Evolutionary conservation across 495 filamentous ascomycete genomes (phyloP).

Genomic region (Tuber indicum): DNA sequence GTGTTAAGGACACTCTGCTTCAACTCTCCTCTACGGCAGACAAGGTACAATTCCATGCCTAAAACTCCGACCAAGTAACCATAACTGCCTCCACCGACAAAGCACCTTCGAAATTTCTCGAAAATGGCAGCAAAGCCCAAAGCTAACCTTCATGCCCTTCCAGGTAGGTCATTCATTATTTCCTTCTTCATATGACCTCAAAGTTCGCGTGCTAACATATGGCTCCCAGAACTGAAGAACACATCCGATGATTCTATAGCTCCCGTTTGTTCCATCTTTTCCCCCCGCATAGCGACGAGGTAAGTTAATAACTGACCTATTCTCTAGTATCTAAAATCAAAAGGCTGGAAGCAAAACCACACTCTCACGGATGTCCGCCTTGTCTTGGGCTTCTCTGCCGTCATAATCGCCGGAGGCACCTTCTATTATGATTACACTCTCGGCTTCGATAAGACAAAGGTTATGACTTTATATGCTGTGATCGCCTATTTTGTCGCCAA

Average conservation of each 20-base stretch:
- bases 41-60: neutral
- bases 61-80: neutral
- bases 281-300: neutral
- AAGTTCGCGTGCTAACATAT: slow-evolving; percentile 27
- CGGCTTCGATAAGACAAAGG: slow-evolving; percentile 77
- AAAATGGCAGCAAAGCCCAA: slow-evolving; percentile 26
- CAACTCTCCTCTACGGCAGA: neutral
- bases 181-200: neutral
- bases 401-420: slow-evolving; percentile 67
- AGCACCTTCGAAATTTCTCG: neutral
- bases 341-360: slow-evolving; percentile 76
- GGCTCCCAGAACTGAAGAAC: slow-evolving; percentile 76
- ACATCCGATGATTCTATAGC: slow-evolving; percentile 84
- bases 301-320: slow-evolving; percentile 37
- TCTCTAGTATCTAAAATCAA: slow-evolving; percentile 72
- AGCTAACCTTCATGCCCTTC: slow-evolving; percentile 33
- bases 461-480: slow-evolving; percentile 68
- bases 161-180: slow-evolving; percentile 15
- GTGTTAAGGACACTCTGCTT: neutral
- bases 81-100: slow-evolving; percentile 10
- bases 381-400: slow-evolving; percentile 71
- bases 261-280: slow-evolving; percentile 22
- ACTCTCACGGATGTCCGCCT: slow-evolving; percentile 74
- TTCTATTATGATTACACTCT: slow-evolving; percentile 88
- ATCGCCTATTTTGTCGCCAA: slow-evolving; percentile 74